Percentiles rank a stretch among this genome's conserved stretches.
Conservation (phyloP, 2,329 filamentous ascomycete genomes). For the Aspergillus fijiensis region DNA sequence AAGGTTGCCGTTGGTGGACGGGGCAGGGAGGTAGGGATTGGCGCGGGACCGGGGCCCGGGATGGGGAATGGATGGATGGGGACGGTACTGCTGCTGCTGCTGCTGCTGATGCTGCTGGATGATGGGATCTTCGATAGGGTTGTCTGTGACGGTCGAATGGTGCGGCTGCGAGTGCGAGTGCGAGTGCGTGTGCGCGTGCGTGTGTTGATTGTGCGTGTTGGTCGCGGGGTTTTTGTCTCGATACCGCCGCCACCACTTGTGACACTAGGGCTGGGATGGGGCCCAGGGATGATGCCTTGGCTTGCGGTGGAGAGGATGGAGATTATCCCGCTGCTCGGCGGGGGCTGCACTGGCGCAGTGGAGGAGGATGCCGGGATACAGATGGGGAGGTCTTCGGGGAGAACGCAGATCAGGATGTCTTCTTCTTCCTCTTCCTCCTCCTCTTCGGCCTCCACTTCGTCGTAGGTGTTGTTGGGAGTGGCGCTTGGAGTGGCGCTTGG, state of each 20-base stretch:
- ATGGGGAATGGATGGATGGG: too few species aligned
- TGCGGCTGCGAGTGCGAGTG: neutral
- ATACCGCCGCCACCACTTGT: too few species aligned
- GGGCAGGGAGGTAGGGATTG: too few species aligned
- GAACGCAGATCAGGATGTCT: neutral
- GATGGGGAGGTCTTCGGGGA: neutral
- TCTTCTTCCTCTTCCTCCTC: neutral
- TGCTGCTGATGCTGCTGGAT: neutral
- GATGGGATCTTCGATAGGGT: neutral
- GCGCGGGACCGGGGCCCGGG: too few species aligned
- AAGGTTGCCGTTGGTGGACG: too few species aligned
- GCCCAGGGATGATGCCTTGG: neutral
- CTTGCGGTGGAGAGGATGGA: neutral
- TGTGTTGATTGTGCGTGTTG: neutral
- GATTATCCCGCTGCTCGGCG: neutral
- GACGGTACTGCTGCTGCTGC: too few species aligned
- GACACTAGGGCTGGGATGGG: too few species aligned
- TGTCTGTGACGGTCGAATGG: neutral
- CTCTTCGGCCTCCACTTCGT: neutral
- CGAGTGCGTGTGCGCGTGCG: neutral
- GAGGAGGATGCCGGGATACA: neutral
- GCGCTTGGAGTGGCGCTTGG: neutral
- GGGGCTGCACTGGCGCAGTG: neutral
- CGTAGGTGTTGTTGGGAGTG: neutral
- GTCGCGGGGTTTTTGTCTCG: too few species aligned